A percentile compares a stretch with the other conserved stretches of the same genome.
Evolutionary conservation across 371 early-diverging fungal genomes (phyloP).

Genomic region (Basidiobolus meristosporus): DNA sequence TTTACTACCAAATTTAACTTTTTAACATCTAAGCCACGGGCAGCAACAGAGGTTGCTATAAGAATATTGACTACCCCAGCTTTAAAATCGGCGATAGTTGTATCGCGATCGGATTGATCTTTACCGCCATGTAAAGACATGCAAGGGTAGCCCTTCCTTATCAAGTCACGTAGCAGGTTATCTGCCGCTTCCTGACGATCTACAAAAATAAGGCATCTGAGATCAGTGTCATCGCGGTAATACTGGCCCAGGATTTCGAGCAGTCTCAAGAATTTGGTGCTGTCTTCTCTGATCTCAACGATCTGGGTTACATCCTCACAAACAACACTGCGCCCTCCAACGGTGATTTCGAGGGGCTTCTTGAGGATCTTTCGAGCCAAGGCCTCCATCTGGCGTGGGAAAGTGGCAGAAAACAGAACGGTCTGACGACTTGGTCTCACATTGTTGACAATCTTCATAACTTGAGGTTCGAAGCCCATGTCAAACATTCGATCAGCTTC

Average conservation of each 20-base stretch:
- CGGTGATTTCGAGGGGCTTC: slow-evolving; percentile 83
- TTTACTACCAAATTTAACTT: slow-evolving; percentile 90
- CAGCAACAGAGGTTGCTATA: slow-evolving; percentile 99
- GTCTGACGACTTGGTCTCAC: slow-evolving; percentile 61
- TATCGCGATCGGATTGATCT: slow-evolving; percentile 90
- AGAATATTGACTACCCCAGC: slow-evolving; percentile 69
- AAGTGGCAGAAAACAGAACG: slow-evolving; percentile 94
- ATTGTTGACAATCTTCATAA: slow-evolving; percentile 85
- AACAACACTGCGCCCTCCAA: slow-evolving; percentile 84
- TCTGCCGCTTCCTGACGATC: slow-evolving; percentile 92
- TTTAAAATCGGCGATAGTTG: slow-evolving; percentile 85
- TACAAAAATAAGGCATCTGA: slow-evolving; percentile 77
- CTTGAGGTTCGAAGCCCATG: slow-evolving; percentile 93
- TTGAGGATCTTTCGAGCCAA: slow-evolving; percentile 83
- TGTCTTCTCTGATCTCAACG: slow-evolving; percentile 74
- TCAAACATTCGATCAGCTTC: slow-evolving; percentile 97
- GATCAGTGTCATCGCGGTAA: slow-evolving; percentile 38
- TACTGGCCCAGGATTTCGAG: slow-evolving; percentile 73
- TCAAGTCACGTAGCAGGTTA: slow-evolving; percentile 60
- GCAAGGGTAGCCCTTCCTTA: slow-evolving; percentile 79
- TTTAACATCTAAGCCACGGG: slow-evolving; percentile 97
- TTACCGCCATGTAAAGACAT: slow-evolving; percentile 92
- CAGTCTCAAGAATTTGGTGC: slow-evolving; percentile 69
- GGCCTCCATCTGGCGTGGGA: slow-evolving; percentile 93
- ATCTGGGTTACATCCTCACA: slow-evolving; percentile 73